Percentiles rank a stretch among this genome's conserved stretches.
Conservation (phyloP, 192 early-diverging fungal genomes). For the Obelidium mucronatum region DNA sequence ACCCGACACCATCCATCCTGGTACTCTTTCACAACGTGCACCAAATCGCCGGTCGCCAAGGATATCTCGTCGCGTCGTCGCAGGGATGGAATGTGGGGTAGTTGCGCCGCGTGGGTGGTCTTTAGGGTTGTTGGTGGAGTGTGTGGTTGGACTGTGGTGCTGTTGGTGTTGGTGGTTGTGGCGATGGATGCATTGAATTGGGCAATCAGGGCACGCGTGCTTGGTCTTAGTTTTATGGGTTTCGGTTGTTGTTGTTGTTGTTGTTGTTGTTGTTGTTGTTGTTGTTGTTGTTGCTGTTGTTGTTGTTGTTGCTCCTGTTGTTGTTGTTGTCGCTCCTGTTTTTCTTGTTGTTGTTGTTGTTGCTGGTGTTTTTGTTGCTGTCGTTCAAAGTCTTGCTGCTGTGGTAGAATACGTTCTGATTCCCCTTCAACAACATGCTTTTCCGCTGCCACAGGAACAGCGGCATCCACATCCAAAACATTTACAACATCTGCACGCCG, state of each 20-base stretch:
- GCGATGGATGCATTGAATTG: not conserved
- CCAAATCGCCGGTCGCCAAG: too few species aligned
- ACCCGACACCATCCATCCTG: too few species aligned
- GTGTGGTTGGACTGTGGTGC: too few species aligned
- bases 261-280: not conserved
- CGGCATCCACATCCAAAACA: not conserved
- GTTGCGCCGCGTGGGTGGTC: not conserved
- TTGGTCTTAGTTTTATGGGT: not conserved
- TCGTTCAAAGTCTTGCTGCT: not conserved
- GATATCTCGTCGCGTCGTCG: not conserved
- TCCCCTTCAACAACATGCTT: not conserved
- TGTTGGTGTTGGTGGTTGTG: not conserved
- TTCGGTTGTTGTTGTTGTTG: not conserved
- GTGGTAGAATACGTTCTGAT: not conserved
- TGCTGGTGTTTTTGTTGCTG: too few species aligned
- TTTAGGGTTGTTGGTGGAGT: not conserved
- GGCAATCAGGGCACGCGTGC: slow-evolving; percentile 9
- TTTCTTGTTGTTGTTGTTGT: not conserved
- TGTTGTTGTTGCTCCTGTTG: not conserved
- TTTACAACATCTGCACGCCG: not conserved
- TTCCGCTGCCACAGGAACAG: not conserved
- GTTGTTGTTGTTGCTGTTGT: not conserved
- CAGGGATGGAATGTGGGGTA: not conserved
- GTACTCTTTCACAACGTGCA: too few species aligned
- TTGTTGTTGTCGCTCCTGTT: not conserved